These are phyloP conservation scores for Fraxinus xanthoxyloides DNA, from an alignment of 305 asterid genomes.

Conservation along the genomic window DNA sequence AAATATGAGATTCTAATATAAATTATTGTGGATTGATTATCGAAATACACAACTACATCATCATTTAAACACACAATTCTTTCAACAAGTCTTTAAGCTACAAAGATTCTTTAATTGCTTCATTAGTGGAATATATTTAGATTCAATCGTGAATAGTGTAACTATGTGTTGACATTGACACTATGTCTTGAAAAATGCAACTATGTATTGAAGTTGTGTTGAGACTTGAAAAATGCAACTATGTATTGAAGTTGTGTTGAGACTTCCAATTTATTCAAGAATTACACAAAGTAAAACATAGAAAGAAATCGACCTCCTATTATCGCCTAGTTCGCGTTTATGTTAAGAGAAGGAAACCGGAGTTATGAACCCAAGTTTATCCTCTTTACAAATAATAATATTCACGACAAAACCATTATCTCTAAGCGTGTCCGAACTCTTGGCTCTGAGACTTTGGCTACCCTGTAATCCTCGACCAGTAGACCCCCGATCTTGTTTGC, in stretches of 20 bases:
- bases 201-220: neutral
- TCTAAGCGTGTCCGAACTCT: conserved; percentile 75
- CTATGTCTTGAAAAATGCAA: too few species aligned
- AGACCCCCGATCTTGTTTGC: conserved; percentile 69
- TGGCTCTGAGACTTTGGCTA: conserved; percentile 89
- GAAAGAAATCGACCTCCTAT: neutral
- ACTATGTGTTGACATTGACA: neutral
- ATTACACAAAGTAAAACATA: neutral
- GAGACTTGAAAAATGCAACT: neutral
- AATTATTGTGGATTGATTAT: neutral
- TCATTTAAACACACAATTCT: neutral
- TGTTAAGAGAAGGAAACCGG: neutral
- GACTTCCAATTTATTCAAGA: neutral
- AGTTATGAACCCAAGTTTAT: neutral
- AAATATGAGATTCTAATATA: neutral
- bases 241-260: neutral
- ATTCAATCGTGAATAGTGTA: neutral
- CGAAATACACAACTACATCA: neutral
- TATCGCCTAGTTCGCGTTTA: neutral
- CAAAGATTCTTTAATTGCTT: neutral
- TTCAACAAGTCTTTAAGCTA: neutral
- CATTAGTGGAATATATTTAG: neutral
- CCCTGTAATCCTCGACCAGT: conserved; percentile 88
- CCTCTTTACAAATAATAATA: conserved; percentile 37
- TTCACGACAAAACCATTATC: conserved; percentile 77